Evolutionary conservation across 305 asterid species (phyloP).

Genomic region (Fraxinus baroniana): DNA sequence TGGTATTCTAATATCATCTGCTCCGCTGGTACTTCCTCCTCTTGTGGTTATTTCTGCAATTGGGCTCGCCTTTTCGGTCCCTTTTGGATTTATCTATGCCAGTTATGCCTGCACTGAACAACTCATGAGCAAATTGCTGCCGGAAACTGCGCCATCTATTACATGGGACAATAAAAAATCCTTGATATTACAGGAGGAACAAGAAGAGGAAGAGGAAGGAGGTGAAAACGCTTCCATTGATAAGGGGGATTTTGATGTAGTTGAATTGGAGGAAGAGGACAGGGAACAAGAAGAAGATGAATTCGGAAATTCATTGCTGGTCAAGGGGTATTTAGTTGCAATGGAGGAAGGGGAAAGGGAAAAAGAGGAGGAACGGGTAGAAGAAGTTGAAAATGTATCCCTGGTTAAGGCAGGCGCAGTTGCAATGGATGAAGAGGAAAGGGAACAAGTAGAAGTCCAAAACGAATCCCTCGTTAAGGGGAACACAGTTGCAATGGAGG

Average conservation of each 20-base stretch:
- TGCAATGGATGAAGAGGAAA: slow-evolving; percentile 13
- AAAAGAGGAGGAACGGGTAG: background rate
- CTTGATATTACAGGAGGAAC: background rate
- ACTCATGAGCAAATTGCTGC: slow-evolving; percentile 63
- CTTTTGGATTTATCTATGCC: slow-evolving; percentile 54
- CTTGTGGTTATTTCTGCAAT: slow-evolving; percentile 53
- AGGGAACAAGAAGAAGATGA: background rate
- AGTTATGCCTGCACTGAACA: slow-evolving; percentile 63
- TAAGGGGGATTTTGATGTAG: background rate
- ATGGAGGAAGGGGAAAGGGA: slow-evolving; percentile 27
- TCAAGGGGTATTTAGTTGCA: background rate
- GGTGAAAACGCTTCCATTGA: background rate
- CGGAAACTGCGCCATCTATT: slow-evolving; percentile 22
- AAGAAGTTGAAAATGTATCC: no score
- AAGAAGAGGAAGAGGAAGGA: background rate
- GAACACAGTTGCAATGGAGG: slow-evolving; percentile 13
- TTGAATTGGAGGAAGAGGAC: slow-evolving; percentile 15
- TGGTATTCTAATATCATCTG: slow-evolving; percentile 56
- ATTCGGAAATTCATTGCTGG: background rate
- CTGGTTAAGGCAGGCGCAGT: background rate
- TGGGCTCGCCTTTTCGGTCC: slow-evolving; percentile 54
- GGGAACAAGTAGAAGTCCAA: background rate
- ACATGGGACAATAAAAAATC: slow-evolving; percentile 16
- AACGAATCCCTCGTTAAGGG: background rate
- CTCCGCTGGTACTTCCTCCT: slow-evolving; percentile 74